A percentile compares a stretch with the other conserved stretches of the same genome.
Evolutionary conservation across 805 yeast species (phyloP).

Genomic region (Blastobotrys americana): DNA sequence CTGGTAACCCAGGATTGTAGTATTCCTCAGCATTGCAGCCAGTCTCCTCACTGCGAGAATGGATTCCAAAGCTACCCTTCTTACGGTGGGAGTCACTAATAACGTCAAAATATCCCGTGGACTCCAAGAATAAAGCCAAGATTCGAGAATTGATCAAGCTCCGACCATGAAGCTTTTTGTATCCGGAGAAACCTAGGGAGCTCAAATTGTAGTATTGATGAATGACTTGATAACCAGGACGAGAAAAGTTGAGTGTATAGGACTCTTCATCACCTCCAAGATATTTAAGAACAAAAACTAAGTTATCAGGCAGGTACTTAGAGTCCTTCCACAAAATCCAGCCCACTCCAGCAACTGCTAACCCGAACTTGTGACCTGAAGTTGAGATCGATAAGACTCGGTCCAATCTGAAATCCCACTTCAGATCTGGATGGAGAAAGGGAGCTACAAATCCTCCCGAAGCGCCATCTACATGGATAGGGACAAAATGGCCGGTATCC

Average conservation of each 20-base stretch:
- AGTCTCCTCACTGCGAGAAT: constrained; percentile 8
- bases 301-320: constrained; percentile 55
- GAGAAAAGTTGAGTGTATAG: constrained; percentile 77
- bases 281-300: constrained; percentile 72
- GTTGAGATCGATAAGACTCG: constrained; percentile 82
- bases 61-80: constrained; percentile 27
- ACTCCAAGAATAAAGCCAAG: constrained; percentile 51
- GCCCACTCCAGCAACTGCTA: constrained; percentile 85
- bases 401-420: constrained; percentile 76
- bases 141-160: constrained; percentile 70
- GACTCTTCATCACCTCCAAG: constrained; percentile 86
- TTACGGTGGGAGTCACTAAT: constrained; percentile 72
- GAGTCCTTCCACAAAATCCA: constrained; percentile 81
- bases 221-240: constrained; percentile 88
- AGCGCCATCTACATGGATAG: constrained; percentile 93
- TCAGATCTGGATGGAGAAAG: constrained; percentile 62
- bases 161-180: constrained; percentile 48
- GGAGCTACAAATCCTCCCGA: constrained; percentile 89
- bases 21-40: constrained; percentile 23
- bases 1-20: constrained; percentile 76
- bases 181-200: constrained; percentile 68
- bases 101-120: constrained; percentile 59
- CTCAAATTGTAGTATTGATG: constrained; percentile 81
- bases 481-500: constrained; percentile 59
- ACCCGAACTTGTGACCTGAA: constrained; percentile 89